phyloP scores from a whole-genome alignment of 352 stramenopile species.

The Pythium insidiosum region DNA sequence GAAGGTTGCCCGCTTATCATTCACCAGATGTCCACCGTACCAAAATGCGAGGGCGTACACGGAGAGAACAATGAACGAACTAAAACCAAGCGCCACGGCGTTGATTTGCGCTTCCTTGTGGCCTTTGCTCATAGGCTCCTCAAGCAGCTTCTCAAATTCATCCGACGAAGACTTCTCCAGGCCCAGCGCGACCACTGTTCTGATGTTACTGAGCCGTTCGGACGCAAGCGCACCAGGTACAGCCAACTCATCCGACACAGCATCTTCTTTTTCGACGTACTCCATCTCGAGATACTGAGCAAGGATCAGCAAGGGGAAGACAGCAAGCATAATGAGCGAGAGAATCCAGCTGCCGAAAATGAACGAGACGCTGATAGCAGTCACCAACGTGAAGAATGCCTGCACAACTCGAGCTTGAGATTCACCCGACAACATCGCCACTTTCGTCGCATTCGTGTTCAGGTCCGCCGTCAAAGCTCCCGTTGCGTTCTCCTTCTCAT shows the following conservation, averaged over 20 bases:
- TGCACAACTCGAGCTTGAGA: conserved; percentile 23
- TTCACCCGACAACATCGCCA: conserved; percentile 19
- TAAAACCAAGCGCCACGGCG: conserved; percentile 41
- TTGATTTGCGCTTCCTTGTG: conserved; percentile 17
- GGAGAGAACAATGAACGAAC: conserved; percentile 29
- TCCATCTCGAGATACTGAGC: conserved; percentile 6
- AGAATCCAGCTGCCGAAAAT: conserved; percentile 30
- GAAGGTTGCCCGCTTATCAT: conserved; percentile 18
- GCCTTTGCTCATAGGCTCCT: conserved; percentile 11
- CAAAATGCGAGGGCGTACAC: conserved; percentile 36
- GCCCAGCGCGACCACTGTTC: conserved; percentile 21
- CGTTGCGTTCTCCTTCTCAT: conserved; percentile 14
- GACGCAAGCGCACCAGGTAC: conserved; percentile 20
- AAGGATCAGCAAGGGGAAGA: conserved; percentile 34
- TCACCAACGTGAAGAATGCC: conserved; percentile 19
- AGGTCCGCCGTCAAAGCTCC: conserved; percentile 20
- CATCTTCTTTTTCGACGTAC: conserved; percentile 6
- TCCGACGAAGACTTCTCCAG: conserved; percentile 8
- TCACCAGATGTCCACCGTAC: conserved; percentile 31
- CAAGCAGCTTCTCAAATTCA: conserved; percentile 7
- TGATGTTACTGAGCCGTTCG: conserved; percentile 22
- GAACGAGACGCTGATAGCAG: conserved; percentile 28
- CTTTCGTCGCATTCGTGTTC: conserved; percentile 25
- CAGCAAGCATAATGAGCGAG: conserved; percentile 32
- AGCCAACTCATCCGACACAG: conserved; percentile 7